A percentile compares a stretch with the other conserved stretches of the same genome.
Conservation (phyloP, 2,329 filamentous ascomycete species). For the Apiospora saccharicola region DNA sequence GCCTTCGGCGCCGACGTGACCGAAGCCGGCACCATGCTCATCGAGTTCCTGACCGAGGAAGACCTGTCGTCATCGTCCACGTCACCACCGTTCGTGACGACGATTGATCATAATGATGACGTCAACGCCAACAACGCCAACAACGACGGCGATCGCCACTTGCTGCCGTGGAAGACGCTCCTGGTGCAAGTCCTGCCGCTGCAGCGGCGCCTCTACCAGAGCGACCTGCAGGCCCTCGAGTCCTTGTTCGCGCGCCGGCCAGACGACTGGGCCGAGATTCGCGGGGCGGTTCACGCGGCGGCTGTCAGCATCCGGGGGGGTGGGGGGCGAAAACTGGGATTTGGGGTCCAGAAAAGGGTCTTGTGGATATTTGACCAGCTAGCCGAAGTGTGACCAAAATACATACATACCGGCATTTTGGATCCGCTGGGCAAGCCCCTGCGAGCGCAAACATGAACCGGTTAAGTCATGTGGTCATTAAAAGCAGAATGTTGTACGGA, state of each 20-base stretch:
- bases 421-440: neutral
- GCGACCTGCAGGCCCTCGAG: neutral
- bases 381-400: neutral
- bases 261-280: neutral
- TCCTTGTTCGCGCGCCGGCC: neutral
- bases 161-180: neutral
- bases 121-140: too few relatives aligned
- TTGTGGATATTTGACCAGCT: neutral
- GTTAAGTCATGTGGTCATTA: too few relatives aligned
- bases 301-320: neutral
- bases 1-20: neutral
- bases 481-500: too few relatives aligned
- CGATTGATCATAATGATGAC: neutral
- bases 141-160: neutral
- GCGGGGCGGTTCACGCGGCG: neutral
- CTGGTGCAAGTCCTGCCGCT: neutral
- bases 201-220: constrained; percentile 1
- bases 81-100: too few relatives aligned
- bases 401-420: neutral
- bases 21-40: neutral
- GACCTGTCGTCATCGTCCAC: neutral
- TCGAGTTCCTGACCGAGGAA: neutral
- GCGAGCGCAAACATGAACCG: too few relatives aligned
- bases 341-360: neutral
- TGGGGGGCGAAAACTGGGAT: neutral